phyloP scores from a whole-genome alignment of 441 rosid species.

The Euphorbia celastroides region DNA sequence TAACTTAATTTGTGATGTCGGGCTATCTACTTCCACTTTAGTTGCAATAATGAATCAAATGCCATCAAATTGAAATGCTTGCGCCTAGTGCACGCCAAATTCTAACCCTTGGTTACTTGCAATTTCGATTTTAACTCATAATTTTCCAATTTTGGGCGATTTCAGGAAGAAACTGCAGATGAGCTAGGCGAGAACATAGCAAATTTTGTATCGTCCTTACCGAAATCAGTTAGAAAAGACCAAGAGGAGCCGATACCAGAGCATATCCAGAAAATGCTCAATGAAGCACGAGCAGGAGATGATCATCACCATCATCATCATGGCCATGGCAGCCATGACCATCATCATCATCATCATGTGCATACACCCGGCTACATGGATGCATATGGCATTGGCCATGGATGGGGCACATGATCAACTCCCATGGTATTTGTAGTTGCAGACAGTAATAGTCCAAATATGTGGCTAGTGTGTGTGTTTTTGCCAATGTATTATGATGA shows the following conservation, averaged over 20 bases:
- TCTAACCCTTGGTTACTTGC: not conserved
- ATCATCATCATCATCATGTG: constrained; percentile 28
- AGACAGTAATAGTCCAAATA: too few relatives aligned
- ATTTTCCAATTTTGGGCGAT: constrained; percentile 13
- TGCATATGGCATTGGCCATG: constrained; percentile 77
- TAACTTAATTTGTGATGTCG: not conserved
- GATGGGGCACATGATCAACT: constrained; percentile 47
- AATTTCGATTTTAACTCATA: not conserved
- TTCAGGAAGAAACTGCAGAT: constrained; percentile 56
- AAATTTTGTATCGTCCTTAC: constrained; percentile 55
- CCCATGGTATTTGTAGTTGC: too few relatives aligned
- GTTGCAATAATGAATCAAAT: too few relatives aligned
- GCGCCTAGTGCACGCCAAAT: not conserved
- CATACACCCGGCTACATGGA: constrained; percentile 43
- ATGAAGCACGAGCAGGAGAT: constrained; percentile 43
- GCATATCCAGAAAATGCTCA: constrained; percentile 51
- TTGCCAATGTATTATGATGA: too few relatives aligned
- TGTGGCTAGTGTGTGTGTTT: too few relatives aligned
- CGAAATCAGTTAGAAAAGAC: constrained; percentile 44
- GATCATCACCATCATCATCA: constrained; percentile 29
- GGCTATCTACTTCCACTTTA: not conserved
- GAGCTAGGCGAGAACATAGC: constrained; percentile 56
- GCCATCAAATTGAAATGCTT: not conserved
- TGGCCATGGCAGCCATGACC: constrained; percentile 16
- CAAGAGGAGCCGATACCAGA: constrained; percentile 58